These are phyloP conservation scores for Annona squamosa DNA, from an alignment of 164 flowering plant genomes.

Conservation along the genomic window DNA sequence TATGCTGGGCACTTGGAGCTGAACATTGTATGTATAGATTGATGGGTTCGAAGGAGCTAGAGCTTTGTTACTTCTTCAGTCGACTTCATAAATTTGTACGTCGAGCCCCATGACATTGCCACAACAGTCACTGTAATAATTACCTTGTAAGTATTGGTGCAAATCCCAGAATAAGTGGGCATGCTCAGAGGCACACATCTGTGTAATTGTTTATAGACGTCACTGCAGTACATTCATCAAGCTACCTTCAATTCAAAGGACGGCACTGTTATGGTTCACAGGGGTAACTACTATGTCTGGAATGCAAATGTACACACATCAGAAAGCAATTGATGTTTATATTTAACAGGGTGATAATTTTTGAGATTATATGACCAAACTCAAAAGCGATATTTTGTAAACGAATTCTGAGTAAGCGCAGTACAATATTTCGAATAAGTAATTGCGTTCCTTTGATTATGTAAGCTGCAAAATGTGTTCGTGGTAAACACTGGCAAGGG, in stretches of 20 bases:
- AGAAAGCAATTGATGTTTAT: no score
- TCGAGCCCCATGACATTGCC: background rate
- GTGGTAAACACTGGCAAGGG: no score
- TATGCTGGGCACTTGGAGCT: background rate
- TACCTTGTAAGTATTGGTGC: background rate
- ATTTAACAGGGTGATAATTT: background rate
- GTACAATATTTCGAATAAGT: no score
- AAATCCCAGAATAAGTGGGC: background rate
- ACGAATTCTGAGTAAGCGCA: no score
- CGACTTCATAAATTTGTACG: background rate
- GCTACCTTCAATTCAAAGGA: background rate
- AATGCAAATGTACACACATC: background rate
- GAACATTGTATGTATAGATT: constrained; percentile 5
- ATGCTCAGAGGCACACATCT: background rate
- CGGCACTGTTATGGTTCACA: background rate
- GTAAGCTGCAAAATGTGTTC: no score
- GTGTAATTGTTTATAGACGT: background rate
- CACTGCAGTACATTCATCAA: background rate
- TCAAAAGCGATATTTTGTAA: no score
- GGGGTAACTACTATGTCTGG: background rate
- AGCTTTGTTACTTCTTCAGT: background rate
- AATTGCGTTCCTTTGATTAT: no score
- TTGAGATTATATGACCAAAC: background rate
- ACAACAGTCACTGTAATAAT: background rate
- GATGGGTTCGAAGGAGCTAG: background rate